A percentile compares a stretch with the other conserved stretches of the same genome.
Evolutionary conservation across 768 basidiomycete species (phyloP).

Genomic region (Cystofilobasidium bisporidii): DNA sequence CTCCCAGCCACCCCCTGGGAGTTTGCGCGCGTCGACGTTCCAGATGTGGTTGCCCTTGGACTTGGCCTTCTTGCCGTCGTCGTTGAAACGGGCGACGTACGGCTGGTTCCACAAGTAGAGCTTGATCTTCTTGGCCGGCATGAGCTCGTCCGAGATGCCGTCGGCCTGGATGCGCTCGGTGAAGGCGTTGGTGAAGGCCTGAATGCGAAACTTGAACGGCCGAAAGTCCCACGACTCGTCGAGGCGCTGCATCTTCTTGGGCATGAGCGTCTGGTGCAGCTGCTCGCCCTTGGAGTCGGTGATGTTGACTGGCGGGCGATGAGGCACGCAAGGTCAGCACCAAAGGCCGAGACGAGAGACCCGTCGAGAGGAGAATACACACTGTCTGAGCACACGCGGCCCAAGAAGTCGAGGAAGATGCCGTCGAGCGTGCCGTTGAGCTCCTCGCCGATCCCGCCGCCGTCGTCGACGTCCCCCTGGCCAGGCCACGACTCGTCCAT

Average conservation of each 20-base stretch:
- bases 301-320: constrained; percentile 61
- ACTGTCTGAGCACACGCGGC: constrained; percentile 79
- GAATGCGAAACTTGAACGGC: constrained; percentile 98
- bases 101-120: constrained; percentile 90
- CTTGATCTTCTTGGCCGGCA: constrained; percentile 89
- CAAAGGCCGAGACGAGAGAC: not conserved
- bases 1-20: constrained; percentile 32
- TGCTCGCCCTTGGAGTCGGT: constrained; percentile 91
- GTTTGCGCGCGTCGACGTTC: constrained; percentile 92
- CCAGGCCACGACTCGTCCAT: constrained; percentile 5
- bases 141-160: constrained; percentile 85
- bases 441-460: constrained; percentile 44
- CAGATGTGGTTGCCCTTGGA: constrained; percentile 99
- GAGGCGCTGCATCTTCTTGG: constrained; percentile 89
- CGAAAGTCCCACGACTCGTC: constrained; percentile 95
- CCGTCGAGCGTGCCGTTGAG: constrained; percentile 73
- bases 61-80: constrained; percentile 98
- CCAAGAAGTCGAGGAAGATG: constrained; percentile 83
- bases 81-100: constrained; percentile 92
- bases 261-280: constrained; percentile 96
- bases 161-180: constrained; percentile 76
- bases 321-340: no score
- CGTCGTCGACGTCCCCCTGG: not conserved
- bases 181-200: constrained; percentile 93
- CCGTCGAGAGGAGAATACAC: no score